A percentile compares a stretch with the other conserved stretches of the same genome.
These are phyloP conservation scores for Linderina pennispora DNA, from an alignment of 192 early-diverging fungal genomes.

Conservation along the genomic window DNA sequence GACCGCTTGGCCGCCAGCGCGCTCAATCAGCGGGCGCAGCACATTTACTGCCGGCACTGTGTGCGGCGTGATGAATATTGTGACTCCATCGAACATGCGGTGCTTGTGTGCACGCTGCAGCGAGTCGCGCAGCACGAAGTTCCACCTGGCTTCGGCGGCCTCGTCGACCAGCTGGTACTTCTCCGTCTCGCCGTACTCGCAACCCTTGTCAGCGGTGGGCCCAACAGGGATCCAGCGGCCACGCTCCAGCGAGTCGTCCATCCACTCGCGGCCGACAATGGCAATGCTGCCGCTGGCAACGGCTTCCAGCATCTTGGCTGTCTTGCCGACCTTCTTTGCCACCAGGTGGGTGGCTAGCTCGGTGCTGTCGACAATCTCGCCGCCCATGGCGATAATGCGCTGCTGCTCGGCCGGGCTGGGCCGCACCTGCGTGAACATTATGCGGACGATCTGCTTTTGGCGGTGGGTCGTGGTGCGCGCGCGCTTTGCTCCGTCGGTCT, in stretches of 20 bases:
- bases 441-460: conserved; percentile 11
- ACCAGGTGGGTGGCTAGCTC: conserved; percentile 55
- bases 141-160: conserved; percentile 22
- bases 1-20: conserved; percentile 31
- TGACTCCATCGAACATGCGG: conserved; percentile 31
- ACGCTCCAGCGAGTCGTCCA: conserved; percentile 28
- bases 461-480: not conserved
- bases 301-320: conserved; percentile 51
- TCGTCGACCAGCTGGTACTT: conserved; percentile 18
- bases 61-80: conserved; percentile 30
- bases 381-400: conserved; percentile 49
- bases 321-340: conserved; percentile 47
- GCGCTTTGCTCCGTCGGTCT: conserved; percentile 2
- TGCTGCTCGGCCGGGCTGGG: conserved; percentile 23
- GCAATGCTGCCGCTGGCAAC: conserved; percentile 22
- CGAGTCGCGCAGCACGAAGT: conserved; percentile 17
- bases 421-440: conserved; percentile 47
- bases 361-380: conserved; percentile 42
- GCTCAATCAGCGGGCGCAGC: conserved; percentile 32
- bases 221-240: conserved; percentile 27
- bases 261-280: conserved; percentile 29
- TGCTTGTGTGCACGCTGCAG: conserved; percentile 13
- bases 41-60: conserved; percentile 13
- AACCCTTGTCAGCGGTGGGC: not conserved
- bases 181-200: conserved; percentile 1